A percentile compares a stretch with the other conserved stretches of the same genome.
These are phyloP conservation scores for Dichomitus squalens DNA, from an alignment of 1,284 basidiomycete genomes.

Conservation along the genomic window DNA sequence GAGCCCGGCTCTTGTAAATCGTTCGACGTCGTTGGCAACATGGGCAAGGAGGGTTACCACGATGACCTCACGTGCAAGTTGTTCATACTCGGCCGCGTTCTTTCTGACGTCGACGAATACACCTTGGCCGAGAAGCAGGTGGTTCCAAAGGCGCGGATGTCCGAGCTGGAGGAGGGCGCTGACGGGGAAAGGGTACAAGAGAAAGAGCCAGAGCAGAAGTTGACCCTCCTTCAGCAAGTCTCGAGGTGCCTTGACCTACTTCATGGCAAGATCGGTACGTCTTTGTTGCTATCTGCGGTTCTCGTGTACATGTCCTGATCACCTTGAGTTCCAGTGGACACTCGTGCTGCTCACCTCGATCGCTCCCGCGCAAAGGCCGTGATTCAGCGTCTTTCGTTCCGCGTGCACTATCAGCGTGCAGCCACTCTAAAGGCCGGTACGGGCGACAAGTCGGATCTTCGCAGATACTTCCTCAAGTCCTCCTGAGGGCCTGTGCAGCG, in stretches of 20 bases:
- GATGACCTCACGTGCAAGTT: constrained; percentile 56
- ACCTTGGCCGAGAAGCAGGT: constrained; percentile 46
- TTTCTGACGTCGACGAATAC: constrained; percentile 61
- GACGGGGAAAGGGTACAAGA: constrained; percentile 21
- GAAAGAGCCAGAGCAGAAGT: constrained; percentile 28
- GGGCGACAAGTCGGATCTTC: constrained; percentile 1
- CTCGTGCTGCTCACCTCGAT: constrained; percentile 70
- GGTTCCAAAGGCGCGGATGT: constrained; percentile 18
- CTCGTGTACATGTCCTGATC: neutral
- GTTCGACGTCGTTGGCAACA: constrained; percentile 45
- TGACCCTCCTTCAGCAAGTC: constrained; percentile 49
- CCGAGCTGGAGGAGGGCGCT: neutral
- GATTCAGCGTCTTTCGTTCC: constrained; percentile 61
- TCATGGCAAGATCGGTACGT: constrained; percentile 65
- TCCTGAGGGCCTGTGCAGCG: no score
- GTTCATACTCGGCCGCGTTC: constrained; percentile 53
- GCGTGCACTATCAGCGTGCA: constrained; percentile 62
- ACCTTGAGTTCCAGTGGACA: constrained; percentile 51
- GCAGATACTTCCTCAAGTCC: constrained; percentile 1
- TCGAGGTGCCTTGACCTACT: constrained; percentile 48
- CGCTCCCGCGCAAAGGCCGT: constrained; percentile 69
- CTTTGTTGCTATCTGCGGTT: neutral
- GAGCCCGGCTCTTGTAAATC: constrained; percentile 31
- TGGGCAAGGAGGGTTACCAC: constrained; percentile 59
- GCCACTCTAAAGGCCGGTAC: constrained; percentile 27